Evolutionary conservation across 208 protist species (phyloP).

Genomic region (Porcisia hertigi): DNA sequence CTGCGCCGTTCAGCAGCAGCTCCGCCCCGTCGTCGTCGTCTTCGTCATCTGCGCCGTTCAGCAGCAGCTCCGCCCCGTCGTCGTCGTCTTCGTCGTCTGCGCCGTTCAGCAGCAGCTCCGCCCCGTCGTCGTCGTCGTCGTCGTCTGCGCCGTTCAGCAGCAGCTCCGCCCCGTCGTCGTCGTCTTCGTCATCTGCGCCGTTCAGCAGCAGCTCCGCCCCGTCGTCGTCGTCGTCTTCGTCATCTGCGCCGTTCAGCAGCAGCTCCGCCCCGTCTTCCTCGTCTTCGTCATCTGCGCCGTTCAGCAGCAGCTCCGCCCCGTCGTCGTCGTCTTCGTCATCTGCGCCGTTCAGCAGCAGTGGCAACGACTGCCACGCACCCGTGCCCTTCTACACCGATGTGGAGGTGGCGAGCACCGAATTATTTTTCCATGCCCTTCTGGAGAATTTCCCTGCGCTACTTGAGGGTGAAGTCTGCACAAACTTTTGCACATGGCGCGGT

Average conservation of each 20-base stretch:
- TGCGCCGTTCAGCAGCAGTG: background rate
- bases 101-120: no score
- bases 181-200: background rate
- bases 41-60: no score
- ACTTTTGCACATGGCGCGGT: slow-evolving; percentile 12
- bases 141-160: no score
- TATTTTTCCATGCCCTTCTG: background rate
- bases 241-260: slow-evolving; percentile 3
- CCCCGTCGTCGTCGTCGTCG: no score
- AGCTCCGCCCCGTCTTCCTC: background rate
- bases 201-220: background rate
- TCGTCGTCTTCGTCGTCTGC: no score
- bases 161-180: no score
- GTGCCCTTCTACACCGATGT: background rate
- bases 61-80: no score
- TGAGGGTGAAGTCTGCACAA: background rate
- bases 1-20: no score
- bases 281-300: background rate
- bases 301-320: background rate
- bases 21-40: no score
- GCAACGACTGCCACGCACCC: background rate
- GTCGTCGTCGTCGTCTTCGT: slow-evolving; percentile 2
- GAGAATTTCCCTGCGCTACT: background rate
- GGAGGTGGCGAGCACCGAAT: background rate
- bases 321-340: background rate